phyloP scores from a whole-genome alignment of 495 filamentous ascomycete genomes.

The Trichoderma erinaceum region DNA sequence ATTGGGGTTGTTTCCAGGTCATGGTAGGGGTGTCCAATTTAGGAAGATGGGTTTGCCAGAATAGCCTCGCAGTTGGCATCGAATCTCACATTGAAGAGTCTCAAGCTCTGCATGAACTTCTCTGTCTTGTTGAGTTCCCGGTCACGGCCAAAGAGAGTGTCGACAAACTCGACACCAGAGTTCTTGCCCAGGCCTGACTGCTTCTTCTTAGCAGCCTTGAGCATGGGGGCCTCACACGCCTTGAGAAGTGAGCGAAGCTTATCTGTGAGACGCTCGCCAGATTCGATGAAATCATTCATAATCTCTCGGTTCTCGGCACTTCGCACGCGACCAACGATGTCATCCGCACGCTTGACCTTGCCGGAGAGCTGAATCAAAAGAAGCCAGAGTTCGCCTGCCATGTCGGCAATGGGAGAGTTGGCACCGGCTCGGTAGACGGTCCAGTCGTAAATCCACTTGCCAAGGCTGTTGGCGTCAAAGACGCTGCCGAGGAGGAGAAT shows the following conservation, averaged over 20 bases:
- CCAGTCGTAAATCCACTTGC: constrained; percentile 99
- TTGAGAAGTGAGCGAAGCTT: constrained; percentile 85
- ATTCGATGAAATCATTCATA: constrained; percentile 86
- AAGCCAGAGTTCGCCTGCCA: constrained; percentile 93
- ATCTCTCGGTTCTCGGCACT: constrained; percentile 67
- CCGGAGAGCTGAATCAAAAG: constrained; percentile 91
- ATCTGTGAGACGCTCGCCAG: constrained; percentile 79
- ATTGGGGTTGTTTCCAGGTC: background rate
- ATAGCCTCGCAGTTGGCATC: constrained; percentile 96
- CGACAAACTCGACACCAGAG: constrained; percentile 92
- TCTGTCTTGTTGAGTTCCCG: constrained; percentile 90
- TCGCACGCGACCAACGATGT: constrained; percentile 69
- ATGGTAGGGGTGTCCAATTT: constrained; percentile 21
- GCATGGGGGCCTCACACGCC: constrained; percentile 88
- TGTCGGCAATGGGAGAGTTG: constrained; percentile 78
- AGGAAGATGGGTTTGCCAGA: constrained; percentile 53
- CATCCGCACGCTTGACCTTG: constrained; percentile 88
- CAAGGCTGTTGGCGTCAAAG: constrained; percentile 94
- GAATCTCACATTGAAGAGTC: constrained; percentile 92
- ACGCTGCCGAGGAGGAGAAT: constrained; percentile 93
- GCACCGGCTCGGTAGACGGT: constrained; percentile 88
- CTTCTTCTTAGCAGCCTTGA: constrained; percentile 49
- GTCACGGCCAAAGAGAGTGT: constrained; percentile 92
- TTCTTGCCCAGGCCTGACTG: constrained; percentile 81
- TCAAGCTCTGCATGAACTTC: constrained; percentile 85